Conservation (phyloP, 2,329 filamentous ascomycete genomes). For the Nannizziopsis barbatae region DNA sequence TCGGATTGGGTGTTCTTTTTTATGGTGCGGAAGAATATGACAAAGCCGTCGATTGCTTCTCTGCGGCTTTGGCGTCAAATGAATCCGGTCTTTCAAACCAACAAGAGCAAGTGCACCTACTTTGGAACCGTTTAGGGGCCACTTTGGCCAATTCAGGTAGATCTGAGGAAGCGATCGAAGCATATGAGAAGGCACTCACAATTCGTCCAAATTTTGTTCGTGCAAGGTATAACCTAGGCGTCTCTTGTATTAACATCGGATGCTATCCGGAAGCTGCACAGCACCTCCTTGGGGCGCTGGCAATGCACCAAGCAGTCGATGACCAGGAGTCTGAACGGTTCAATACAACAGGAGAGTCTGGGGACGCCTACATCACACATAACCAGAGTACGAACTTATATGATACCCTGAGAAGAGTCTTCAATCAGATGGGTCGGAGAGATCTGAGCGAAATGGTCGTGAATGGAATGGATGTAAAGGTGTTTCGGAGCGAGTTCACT, state of each 20-base stretch:
- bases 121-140: slow-evolving; percentile 94
- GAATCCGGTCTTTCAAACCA: slow-evolving; percentile 77
- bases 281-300: slow-evolving; percentile 79
- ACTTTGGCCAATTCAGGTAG: slow-evolving; percentile 91
- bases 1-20: slow-evolving; percentile 90
- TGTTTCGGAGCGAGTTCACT: slow-evolving; percentile 82
- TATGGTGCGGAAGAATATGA: slow-evolving; percentile 97
- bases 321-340: slow-evolving; percentile 72
- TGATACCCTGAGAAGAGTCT: slow-evolving; percentile 88
- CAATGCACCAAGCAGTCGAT: slow-evolving; percentile 93
- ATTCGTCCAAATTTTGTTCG: slow-evolving; percentile 94
- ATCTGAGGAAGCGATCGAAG: slow-evolving; percentile 89
- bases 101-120: slow-evolving; percentile 73
- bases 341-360: slow-evolving; percentile 59
- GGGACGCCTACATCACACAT: slow-evolving; percentile 55
- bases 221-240: slow-evolving; percentile 90
- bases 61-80: slow-evolving; percentile 72
- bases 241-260: slow-evolving; percentile 93
- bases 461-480: slow-evolving; percentile 78
- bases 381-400: slow-evolving; percentile 96
- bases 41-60: slow-evolving; percentile 98
- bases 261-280: slow-evolving; percentile 88
- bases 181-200: slow-evolving; percentile 83
- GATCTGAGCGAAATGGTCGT: slow-evolving; percentile 83
- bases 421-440: slow-evolving; percentile 83